Evolutionary conservation across 106 monocot genomes (phyloP), one percentile per base, ranked within the genome.

Genomic region (Dendrobium nobile): DNA sequence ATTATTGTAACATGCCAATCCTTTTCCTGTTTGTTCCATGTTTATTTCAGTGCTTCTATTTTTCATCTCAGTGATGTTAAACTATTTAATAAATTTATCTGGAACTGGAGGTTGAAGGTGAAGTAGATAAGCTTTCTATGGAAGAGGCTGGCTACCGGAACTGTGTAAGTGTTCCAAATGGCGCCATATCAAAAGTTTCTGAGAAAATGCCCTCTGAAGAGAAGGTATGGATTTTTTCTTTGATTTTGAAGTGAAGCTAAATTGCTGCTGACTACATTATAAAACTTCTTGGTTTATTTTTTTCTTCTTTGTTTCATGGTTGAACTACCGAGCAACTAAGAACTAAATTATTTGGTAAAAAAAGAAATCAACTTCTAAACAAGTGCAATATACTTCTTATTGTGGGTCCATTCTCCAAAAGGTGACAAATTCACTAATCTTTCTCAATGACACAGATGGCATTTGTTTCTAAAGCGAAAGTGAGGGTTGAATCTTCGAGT

Each of bases 111-210:
- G 93, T 93, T 81, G 93, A 93, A 74, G 93, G 93, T 79, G 93
- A 93, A 78, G 85, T 93, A 24, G 93, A 93, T 87, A 93, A 93
- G 78, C 90, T 93, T 51, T 87, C 93, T 4, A 80, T 93, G 87
- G 93, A 93, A 77, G 93, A 93, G 47, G 93, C 93, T 77, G 90
- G 93, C 47, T 93, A 78, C 55, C 77, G 73, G 41, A 93, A 93
- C 81, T 93, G 93, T 82, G 85, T 93, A 59, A 93, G 93, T 85
- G 90, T 93, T 59, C 93, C 93, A 51, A 88, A 90, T 87, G 93
- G 93, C 40, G 93, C 93, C 72, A 88, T 90, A 75, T 18, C 85
- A 55, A 59, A 83, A 65, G 87, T 93, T 82, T 87, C 90, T 54
- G 79, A 87, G 31, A 61, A 83, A 22, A 2, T 84, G 54, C 88